Evolutionary conservation across 2,329 filamentous ascomycete genomes (phyloP).

Genomic region (Hypoxylon sp.): DNA sequence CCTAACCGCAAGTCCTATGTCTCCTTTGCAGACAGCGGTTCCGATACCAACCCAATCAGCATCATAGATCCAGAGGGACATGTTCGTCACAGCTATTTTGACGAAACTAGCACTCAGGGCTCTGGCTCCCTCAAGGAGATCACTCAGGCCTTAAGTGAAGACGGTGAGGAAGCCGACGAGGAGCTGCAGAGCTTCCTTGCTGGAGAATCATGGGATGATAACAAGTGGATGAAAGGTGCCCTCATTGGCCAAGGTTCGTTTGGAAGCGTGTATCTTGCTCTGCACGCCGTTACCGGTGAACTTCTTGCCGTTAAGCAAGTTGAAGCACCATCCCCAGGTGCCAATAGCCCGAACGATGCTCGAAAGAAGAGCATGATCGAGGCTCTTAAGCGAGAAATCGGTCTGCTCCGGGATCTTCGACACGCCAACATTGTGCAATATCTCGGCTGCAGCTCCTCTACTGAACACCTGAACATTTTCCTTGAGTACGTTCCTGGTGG

Average conservation of each 20-base stretch:
- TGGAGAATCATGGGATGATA: constrained; percentile 93
- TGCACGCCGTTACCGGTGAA: constrained; percentile 96
- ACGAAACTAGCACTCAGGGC: constrained; percentile 79
- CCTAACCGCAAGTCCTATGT: constrained; percentile 96
- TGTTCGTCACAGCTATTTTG: constrained; percentile 82
- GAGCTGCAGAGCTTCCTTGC: constrained; percentile 90
- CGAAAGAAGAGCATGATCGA: constrained; percentile 99
- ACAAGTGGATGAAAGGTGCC: constrained; percentile 99
- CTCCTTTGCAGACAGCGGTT: constrained; percentile 81
- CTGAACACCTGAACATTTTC: constrained; percentile 98
- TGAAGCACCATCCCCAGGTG: constrained; percentile 82
- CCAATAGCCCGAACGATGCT: constrained; percentile 83
- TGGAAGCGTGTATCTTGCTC: constrained; percentile 91
- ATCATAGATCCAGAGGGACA: constrained; percentile 82
- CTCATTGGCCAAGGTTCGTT: constrained; percentile 98
- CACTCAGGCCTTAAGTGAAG: constrained; percentile 85
- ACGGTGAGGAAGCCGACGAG: constrained; percentile 91
- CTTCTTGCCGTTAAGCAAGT: constrained; percentile 99
- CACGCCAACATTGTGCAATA: constrained; percentile 99
- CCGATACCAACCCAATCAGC: constrained; percentile 76
- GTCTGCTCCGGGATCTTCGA: constrained; percentile 90
- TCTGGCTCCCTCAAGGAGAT: constrained; percentile 85
- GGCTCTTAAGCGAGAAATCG: constrained; percentile 95
- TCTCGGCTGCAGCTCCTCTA: constrained; percentile 91
- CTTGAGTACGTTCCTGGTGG: constrained; percentile 98